Evolutionary conservation across 306 rosid genomes (phyloP), one percentile per base, ranked within the genome.

Genomic region (Rosa chinensis): DNA sequence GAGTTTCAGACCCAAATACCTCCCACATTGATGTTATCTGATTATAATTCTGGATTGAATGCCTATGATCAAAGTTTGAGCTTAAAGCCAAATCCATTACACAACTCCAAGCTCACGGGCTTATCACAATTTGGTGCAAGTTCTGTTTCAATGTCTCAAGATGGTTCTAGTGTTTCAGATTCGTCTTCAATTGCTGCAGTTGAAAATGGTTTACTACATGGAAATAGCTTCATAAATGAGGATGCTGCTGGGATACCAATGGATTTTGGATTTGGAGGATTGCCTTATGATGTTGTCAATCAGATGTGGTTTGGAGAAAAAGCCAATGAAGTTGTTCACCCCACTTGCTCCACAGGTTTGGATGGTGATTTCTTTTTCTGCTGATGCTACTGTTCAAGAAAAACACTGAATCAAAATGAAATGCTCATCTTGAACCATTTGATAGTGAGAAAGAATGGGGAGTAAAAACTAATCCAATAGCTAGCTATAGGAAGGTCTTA

Each of bases 221-320:
- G 73, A 73, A 83, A 80, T 75, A 77, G 20, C 43, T 67, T 39
- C 50, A 21, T 48, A 4, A 70, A 48, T 37, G 87, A 84, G 77
- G 84, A 82, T 40, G 72, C 43, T 20, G 84, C 39, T 20, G 87
- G 85, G 13, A 47, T 59, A 21, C 80, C 79, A 17, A 79, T 82
- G 87, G 92, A 90, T 66, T 88, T 83, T 61, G 89, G 88, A 4
- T 87, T 83, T 75, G 93, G 84, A 81, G 93, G 83, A 78, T 43
- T 74, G 78, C 85, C 89, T 70, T 66, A 62, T 77, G 92, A 88
- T 72, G 62, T 77, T 25, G 64, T 45, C 53, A 87, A 64, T 77
- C 82, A 79, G 37, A 25, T 82, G 79, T 72, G 78, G 25, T 87
- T 73, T 45, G 83, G 78, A 68, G 88, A 78, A 72, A 86, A 76